Base-by-base conservation (phyloP, 2,329 filamentous ascomycete species). In the Clarireedia hainanense region DNA sequence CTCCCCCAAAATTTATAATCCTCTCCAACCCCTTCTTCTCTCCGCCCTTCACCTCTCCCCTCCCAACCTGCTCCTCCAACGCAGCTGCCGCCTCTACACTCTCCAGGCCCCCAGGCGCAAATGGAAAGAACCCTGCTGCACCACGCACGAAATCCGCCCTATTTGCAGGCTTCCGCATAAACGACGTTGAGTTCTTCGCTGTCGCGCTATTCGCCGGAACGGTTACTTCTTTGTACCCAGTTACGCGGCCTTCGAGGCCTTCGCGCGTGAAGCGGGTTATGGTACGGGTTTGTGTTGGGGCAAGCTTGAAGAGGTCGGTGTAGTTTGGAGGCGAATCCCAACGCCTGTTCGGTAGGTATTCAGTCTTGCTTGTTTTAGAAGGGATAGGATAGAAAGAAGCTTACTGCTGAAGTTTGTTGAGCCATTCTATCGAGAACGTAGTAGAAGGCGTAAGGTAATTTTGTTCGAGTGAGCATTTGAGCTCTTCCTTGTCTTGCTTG, bases 101-200 rank as follows among this genome's bases (percentile, higher is more conserved):
- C 58, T 96, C 91, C 14, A 97, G 73, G 1, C 94, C 94, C 55
- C 91, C 91, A 0, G 92, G 92, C 0, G 91, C 86, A 72, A 97
- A 96, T 0, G 92, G 92, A 58, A 96, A 95, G 74, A 95, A 96
- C 0, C 92, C 92, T 6, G 91, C 90, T 37, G 88, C 91, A 14
- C 94, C 94, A 59, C 92, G 81, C 12, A 97, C 91, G 71, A 97
- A 96, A 50, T 97, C 91, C 30, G 89, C 89, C 60, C 89, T 82
- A 56, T 84, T 85, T 14, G 89, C 92, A 3, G 92, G 92, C 68
- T 95, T 95, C 47, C 94, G 82, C 15, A 88, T 75, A 42, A 96
- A 77, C 5, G 91, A 96, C 0, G 91, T 97, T 2, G 91, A 96
- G 68, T 95, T 96, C 73, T 96, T 99, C 48, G 91, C 92, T 15